These are phyloP conservation scores for Theileria annulata DNA, from an alignment of 169 alveolate genomes.

Conservation along the genomic window DNA sequence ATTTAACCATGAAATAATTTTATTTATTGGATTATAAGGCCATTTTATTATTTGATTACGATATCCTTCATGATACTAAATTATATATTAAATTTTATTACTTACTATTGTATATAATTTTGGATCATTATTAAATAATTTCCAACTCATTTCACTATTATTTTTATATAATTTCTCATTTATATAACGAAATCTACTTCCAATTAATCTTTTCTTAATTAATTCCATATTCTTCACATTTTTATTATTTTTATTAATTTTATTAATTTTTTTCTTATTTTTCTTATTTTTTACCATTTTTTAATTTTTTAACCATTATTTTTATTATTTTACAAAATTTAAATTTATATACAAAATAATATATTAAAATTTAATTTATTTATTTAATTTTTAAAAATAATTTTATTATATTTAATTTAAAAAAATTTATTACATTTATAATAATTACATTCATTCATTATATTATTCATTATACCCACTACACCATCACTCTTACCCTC, in stretches of 20 bases:
- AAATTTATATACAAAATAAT: no score
- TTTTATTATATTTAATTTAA: no score
- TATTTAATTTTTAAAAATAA: no score
- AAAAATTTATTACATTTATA: no score
- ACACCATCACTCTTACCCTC: no score
- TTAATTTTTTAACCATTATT: not conserved
- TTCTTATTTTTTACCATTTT: no score
- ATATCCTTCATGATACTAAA: conserved; percentile 72
- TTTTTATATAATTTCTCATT: conserved; percentile 52
- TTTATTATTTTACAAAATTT: no score
- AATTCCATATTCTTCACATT: not conserved
- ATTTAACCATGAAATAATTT: conserved; percentile 58
- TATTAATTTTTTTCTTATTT: no score
- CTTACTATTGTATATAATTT: conserved; percentile 32
- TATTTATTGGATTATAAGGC: conserved; percentile 71
- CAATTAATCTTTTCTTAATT: conserved; percentile 40
- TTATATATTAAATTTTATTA: not conserved
- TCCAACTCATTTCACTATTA: conserved; percentile 15
- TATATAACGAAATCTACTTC: conserved; percentile 57
- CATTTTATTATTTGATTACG: conserved; percentile 67
- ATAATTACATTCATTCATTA: no score
- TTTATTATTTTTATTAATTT: no score
- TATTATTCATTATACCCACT: no score
- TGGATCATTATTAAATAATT: conserved; percentile 16
- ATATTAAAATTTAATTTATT: no score